Conservation (phyloP, 78 protist genomes). For the Speleostelium caveatum region DNA sequence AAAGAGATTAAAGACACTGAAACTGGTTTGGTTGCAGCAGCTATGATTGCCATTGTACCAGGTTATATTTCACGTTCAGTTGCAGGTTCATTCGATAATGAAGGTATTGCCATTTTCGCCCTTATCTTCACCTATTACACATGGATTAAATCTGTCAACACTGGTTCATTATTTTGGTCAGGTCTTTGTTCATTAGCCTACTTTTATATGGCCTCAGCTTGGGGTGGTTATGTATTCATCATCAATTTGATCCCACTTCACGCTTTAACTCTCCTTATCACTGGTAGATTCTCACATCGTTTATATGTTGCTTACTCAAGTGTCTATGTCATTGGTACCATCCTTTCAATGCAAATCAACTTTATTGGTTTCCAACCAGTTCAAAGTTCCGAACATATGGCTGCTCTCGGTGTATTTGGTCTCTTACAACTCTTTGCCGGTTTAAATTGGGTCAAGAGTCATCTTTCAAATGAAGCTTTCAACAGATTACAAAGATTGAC, state of each 20-base stretch:
- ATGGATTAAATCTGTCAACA: conserved; percentile 93
- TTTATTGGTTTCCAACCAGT: conserved; percentile 97
- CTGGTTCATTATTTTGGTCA: conserved; percentile 88
- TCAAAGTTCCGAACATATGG: conserved; percentile 96
- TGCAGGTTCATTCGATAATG: conserved; percentile 99
- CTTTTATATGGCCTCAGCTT: conserved; percentile 96
- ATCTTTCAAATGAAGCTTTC: conserved; percentile 33
- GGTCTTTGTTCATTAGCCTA: conserved; percentile 88
- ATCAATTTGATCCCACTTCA: conserved; percentile 97
- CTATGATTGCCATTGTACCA: conserved; percentile 94
- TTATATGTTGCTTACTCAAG: conserved; percentile 95
- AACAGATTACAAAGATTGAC: conserved; percentile 46
- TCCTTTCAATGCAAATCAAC: conserved; percentile 91
- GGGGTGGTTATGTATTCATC: conserved; percentile 99
- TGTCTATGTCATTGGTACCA: conserved; percentile 93
- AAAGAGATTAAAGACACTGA: conserved; percentile 69
- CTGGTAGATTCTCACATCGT: conserved; percentile 89
- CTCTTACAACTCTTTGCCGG: conserved; percentile 83
- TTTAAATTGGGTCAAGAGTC: conserved; percentile 74
- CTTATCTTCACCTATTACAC: conserved; percentile 91
- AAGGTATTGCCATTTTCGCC: conserved; percentile 98
- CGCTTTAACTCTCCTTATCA: conserved; percentile 87
- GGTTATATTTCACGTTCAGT: conserved; percentile 98
- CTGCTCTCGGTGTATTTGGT: conserved; percentile 94
- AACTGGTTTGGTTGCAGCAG: conserved; percentile 96